phyloP scores from a whole-genome alignment of 1,139 yeast genomes.

The Taphrina confusa region DNA sequence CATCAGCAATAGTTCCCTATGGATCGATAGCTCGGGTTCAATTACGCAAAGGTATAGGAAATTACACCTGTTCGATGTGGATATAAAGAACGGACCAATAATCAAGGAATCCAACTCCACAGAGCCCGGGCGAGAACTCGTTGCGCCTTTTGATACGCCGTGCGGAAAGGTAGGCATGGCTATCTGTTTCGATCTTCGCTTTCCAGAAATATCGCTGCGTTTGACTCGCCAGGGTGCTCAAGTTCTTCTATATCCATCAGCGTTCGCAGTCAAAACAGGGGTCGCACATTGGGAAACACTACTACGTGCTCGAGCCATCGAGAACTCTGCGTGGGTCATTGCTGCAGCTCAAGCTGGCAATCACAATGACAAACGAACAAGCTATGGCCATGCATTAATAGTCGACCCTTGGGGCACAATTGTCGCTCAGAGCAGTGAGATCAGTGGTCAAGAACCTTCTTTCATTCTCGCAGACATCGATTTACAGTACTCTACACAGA shows the following conservation, averaged over 20 bases:
- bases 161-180: constrained; percentile 70
- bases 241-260: constrained; percentile 79
- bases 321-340: constrained; percentile 78
- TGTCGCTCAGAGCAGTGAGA: constrained; percentile 61
- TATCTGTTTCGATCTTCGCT: constrained; percentile 84
- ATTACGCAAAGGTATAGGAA: constrained; percentile 73
- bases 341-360: constrained; percentile 91
- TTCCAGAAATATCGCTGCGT: constrained; percentile 75
- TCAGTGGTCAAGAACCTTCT: constrained; percentile 53
- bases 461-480: constrained; percentile 73
- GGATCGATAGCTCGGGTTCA: constrained; percentile 66
- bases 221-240: constrained; percentile 74
- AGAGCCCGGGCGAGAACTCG: constrained; percentile 66
- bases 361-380: constrained; percentile 58
- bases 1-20: constrained; percentile 58
- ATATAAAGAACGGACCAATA: constrained; percentile 60
- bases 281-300: constrained; percentile 83
- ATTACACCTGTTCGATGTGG: constrained; percentile 85
- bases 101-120: constrained; percentile 76
- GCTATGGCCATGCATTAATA: constrained; percentile 78
- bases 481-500: constrained; percentile 51
- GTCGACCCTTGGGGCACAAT: constrained; percentile 91
- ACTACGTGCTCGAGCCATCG: constrained; percentile 82
- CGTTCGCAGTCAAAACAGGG: constrained; percentile 90
- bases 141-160: constrained; percentile 61